phyloP scores from a whole-genome alignment of 1,139 yeast genomes.

The Arxiozyma heterogenica region DNA sequence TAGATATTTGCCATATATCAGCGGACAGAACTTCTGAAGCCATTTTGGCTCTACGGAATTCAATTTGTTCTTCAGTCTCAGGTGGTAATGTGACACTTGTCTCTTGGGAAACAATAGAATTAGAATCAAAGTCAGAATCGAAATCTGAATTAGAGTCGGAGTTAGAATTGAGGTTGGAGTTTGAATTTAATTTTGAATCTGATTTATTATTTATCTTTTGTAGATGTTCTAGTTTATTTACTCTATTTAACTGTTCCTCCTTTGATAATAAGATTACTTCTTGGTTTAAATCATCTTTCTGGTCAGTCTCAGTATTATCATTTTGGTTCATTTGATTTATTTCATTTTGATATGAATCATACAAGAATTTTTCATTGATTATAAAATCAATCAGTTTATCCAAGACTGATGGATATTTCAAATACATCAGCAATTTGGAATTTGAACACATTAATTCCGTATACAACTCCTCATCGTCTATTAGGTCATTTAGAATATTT shows the following conservation, averaged over 20 bases:
- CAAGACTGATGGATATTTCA: slow-evolving; percentile 64
- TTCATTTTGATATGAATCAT: slow-evolving; percentile 9
- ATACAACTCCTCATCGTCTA: slow-evolving; percentile 77
- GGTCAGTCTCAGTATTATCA: neutral
- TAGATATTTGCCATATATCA: slow-evolving; percentile 91
- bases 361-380: slow-evolving; percentile 34
- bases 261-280: slow-evolving; percentile 6
- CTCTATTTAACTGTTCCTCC: slow-evolving; percentile 2
- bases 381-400: slow-evolving; percentile 58
- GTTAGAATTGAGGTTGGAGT: neutral
- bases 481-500: slow-evolving; percentile 48
- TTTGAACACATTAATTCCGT: slow-evolving; percentile 80
- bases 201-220: neutral
- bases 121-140: slow-evolving; percentile 3
- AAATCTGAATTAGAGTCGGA: neutral
- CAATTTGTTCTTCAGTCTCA: slow-evolving; percentile 45
- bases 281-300: slow-evolving; percentile 4
- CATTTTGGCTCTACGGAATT: slow-evolving; percentile 66
- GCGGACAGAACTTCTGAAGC: slow-evolving; percentile 86
- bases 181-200: neutral
- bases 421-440: slow-evolving; percentile 67
- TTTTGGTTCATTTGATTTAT: neutral
- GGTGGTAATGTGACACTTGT: slow-evolving; percentile 28
- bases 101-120: slow-evolving; percentile 22
- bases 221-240: neutral